Evolutionary conservation across 768 basidiomycete species (phyloP).

Genomic region (Leucogyrophana mollusca): DNA sequence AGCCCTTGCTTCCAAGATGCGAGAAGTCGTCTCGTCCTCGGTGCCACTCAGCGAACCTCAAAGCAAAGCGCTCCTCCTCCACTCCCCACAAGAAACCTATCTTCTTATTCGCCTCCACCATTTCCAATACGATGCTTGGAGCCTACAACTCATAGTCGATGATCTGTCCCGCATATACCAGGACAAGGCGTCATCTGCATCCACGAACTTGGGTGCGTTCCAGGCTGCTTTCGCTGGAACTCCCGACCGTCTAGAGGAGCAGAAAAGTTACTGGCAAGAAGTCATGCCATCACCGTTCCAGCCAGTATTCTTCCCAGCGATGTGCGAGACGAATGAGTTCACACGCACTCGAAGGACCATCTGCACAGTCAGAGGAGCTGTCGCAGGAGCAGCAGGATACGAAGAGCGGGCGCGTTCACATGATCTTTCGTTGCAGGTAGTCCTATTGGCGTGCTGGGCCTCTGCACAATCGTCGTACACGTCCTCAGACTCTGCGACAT

Average conservation of each 20-base stretch:
- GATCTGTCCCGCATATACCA: conserved; percentile 38
- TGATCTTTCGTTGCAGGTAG: conserved; percentile 35
- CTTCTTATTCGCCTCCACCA: conserved; percentile 41
- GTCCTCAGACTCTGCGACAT: conserved; percentile 27
- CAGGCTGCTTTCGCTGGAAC: conserved; percentile 21
- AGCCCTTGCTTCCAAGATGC: conserved; percentile 19
- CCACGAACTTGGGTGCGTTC: conserved; percentile 28
- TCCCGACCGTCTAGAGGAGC: conserved; percentile 15
- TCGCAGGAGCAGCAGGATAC: conserved; percentile 42
- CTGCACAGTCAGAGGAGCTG: conserved; percentile 35
- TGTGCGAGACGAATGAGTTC: neutral
- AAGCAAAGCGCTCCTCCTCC: conserved; percentile 19
- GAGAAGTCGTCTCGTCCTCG: conserved; percentile 18
- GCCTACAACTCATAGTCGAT: conserved; percentile 37
- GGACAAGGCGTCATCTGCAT: conserved; percentile 18
- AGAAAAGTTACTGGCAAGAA: conserved; percentile 36
- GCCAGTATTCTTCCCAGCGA: conserved; percentile 26
- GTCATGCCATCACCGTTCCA: conserved; percentile 27
- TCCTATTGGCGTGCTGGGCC: conserved; percentile 46
- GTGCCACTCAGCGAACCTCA: conserved; percentile 18
- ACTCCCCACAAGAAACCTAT: conserved; percentile 10
- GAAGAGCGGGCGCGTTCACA: conserved; percentile 41
- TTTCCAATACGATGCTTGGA: conserved; percentile 52
- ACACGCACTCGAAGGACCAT: conserved; percentile 9
- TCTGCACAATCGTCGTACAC: conserved; percentile 33